Percentiles rank a stretch among this genome's conserved stretches.
These are phyloP conservation scores for Atkinsonella hypoxylon DNA, from an alignment of 2,329 filamentous ascomycete genomes.

Conservation along the genomic window DNA sequence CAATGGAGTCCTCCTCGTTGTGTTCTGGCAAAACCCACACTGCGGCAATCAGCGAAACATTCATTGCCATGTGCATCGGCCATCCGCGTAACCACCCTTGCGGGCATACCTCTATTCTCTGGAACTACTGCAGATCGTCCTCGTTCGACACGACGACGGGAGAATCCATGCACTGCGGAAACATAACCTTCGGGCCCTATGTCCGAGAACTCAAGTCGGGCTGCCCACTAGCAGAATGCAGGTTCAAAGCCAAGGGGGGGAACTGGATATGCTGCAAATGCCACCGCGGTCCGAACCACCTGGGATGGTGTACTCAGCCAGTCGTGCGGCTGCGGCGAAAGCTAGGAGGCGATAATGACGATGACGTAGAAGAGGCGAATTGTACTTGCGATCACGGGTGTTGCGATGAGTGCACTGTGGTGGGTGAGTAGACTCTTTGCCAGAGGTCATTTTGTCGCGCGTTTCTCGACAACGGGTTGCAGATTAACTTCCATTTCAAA, in stretches of 20 bases:
- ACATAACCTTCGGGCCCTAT: conserved; percentile 33
- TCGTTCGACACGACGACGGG: conserved; percentile 35
- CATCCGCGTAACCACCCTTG: conserved; percentile 7
- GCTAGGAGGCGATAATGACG: conserved; percentile 13
- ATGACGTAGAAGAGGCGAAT: conserved; percentile 24
- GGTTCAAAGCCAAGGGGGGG: conserved; percentile 36
- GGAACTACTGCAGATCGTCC: conserved; percentile 21
- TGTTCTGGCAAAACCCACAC: no score
- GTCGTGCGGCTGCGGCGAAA: conserved; percentile 20
- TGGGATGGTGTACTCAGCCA: conserved; percentile 39
- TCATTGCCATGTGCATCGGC: conserved; percentile 6
- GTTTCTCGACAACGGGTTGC: neutral
- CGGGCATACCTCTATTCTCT: conserved; percentile 8
- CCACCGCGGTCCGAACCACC: conserved; percentile 35
- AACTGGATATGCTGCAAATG: conserved; percentile 44
- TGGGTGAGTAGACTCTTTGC: conserved; percentile 23
- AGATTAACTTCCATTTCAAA: no score
- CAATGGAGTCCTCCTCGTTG: neutral
- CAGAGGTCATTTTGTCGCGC: neutral
- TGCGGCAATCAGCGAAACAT: neutral
- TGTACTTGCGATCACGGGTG: conserved; percentile 40
- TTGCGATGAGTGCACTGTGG: conserved; percentile 34
- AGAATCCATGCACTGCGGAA: conserved; percentile 36
- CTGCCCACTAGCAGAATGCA: conserved; percentile 39
- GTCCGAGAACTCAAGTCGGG: conserved; percentile 28